Evolutionary conservation across 2,329 filamentous ascomycete species (phyloP).

Genomic region (Remersonia thermophila): DNA sequence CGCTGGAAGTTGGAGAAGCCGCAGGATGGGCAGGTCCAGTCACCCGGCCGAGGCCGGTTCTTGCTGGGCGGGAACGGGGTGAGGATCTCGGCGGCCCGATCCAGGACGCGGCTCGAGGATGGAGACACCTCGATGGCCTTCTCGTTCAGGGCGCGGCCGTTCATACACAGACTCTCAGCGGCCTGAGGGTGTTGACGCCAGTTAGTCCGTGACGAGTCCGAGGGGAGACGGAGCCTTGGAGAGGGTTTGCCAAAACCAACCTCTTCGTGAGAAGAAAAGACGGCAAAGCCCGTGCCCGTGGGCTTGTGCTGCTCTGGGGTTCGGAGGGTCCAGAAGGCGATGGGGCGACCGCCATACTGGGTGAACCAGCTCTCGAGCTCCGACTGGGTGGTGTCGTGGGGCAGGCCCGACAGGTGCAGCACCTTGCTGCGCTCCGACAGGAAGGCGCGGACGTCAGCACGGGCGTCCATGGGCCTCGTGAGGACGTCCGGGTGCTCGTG

Average conservation of each 20-base stretch:
- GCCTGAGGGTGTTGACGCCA: constrained; percentile 45
- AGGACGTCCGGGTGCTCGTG: constrained; percentile 92
- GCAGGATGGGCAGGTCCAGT: constrained; percentile 98
- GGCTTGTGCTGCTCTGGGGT: constrained; percentile 99
- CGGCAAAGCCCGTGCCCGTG: constrained; percentile 95
- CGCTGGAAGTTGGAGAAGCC: constrained; percentile 99
- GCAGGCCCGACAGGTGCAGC: constrained; percentile 91
- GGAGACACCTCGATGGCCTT: constrained; percentile 98
- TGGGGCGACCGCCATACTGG: constrained; percentile 92
- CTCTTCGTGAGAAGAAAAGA: constrained; percentile 98
- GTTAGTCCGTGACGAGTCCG: neutral
- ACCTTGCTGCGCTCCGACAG: constrained; percentile 95
- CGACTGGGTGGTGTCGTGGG: constrained; percentile 95
- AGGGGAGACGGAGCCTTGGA: neutral
- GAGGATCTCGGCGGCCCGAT: constrained; percentile 88
- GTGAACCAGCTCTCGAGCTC: constrained; percentile 99
- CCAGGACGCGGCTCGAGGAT: constrained; percentile 90
- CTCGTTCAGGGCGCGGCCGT: constrained; percentile 92
- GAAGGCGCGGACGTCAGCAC: constrained; percentile 92
- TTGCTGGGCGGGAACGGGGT: constrained; percentile 97
- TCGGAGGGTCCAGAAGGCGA: constrained; percentile 96
- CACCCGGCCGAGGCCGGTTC: constrained; percentile 90
- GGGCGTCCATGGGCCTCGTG: constrained; percentile 88
- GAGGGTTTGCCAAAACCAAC: constrained; percentile 38
- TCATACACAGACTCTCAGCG: constrained; percentile 97